Base-by-base conservation (phyloP, 768 basidiomycete species). In the Amylocystis lapponica region DNA sequence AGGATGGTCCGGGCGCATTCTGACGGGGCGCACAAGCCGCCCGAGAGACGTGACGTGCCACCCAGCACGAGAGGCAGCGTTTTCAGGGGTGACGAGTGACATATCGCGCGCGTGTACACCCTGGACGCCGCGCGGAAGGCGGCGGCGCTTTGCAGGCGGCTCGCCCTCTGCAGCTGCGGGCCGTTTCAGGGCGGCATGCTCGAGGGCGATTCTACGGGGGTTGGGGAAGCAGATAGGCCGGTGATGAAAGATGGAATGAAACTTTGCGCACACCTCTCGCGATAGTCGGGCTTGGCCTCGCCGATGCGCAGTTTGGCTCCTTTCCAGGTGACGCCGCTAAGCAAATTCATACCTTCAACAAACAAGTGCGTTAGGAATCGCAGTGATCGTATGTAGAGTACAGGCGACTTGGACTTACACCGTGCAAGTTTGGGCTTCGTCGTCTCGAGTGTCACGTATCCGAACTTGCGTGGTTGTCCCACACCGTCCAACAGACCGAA, bases 271-370 rank as follows among this genome's bases (percentile, higher is more conserved):
- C 38, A 84, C 88, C 78, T 71, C 56, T 82, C 78, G 3, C 60
- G 61, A 53, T 71, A 90, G 58, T 89, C 81, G 1, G 81, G 82
- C 48, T 79, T 84, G n/a, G 89, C 88, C 51, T 90, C 86, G 8
- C 86, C 86, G 27, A 92, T 75, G 14, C 87, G 75, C 25, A 92
- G 65, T 51, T 85, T 90, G 17, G 87, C 67, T n/a, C 90, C 90
- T 65, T 89, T 91, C 86, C 87, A 93, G 1, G 78, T 86, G 5
- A 84, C 78, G 26, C 90, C 89, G 47, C 83, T 89, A 21, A 92
- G 71, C 2, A 78, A 60, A 56, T 79, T 89, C 60, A 86, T 68
- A 61, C 86, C 86, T 89, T 25, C 1, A n/a, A n/a, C n/a, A 30
- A 9, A 9, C 27, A 30, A 30, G 27, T 30, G 27, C 27, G 9